Base-by-base conservation (phyloP, 768 basidiomycete species). In the Serendipita sp. region DNA sequence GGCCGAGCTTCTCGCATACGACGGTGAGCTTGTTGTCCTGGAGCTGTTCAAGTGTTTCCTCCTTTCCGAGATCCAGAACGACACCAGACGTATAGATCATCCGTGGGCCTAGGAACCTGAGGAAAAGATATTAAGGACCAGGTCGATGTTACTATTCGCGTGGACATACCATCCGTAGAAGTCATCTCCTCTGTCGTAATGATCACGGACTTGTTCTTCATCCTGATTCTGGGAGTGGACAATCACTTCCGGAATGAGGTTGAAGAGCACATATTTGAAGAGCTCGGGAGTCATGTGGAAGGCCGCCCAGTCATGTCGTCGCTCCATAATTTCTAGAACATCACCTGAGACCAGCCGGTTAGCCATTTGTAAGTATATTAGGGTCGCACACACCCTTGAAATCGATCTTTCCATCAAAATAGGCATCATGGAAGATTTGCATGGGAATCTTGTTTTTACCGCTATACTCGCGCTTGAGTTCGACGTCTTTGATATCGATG, bases 1-100 rank as follows among this genome's bases (percentile, higher is more conserved):
- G 82, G 73, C 88, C 80, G 63, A 99, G 83, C 75, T 98, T 99
- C 70, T 86, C 88, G 76, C 96, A 98, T 18, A 99, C 95, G 65
- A 96, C 75, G 15, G 87, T 85, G 63, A 99, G 85, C 74, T 99
- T 98, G 81, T 98, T 99, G 74, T 98, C 95, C 78, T 99, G 96
- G 8, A 99, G 83, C 68, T 92, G 80, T 73, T 98, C 95, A 53
- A 99, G 81, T 11, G 91, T 84, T 73, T 97, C 87, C 67, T 85
- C 78, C 45, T 78, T 75, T 67, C 81, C 81, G 65, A 87, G 75
- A 71, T 88, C 83, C 29, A 76, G 76, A 64, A 97, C 81, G 62
- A 99, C 79, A 67, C 96, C 96, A 31, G 90, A 94, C 10, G 96
- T 99, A 74, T 98, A 99, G 72, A 99, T 83, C 95, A 96, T 96